Percentiles rank a stretch among this genome's conserved stretches.
Evolutionary conservation across 495 filamentous ascomycete species (phyloP).

Genomic region (Penicillium lagena): DNA sequence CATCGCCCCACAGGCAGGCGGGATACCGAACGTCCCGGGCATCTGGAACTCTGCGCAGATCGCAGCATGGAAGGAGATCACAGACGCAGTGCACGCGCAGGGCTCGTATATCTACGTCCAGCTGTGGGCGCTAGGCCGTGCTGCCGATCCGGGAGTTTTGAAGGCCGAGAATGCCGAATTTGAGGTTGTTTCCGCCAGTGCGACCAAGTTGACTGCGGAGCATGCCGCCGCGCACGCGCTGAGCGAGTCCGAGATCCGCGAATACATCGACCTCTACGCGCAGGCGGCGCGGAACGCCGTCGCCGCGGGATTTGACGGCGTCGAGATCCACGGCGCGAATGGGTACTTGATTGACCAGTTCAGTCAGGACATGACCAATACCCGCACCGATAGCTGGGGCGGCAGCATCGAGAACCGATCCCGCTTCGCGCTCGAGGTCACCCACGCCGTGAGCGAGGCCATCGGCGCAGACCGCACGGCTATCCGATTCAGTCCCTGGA

Average conservation of each 20-base stretch:
- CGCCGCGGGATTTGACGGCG: conserved; percentile 67
- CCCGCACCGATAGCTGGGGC: conserved; percentile 60
- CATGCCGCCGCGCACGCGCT: conserved; percentile 38
- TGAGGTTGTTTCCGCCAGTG: conserved; percentile 44
- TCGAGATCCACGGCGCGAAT: conserved; percentile 70
- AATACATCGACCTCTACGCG: conserved; percentile 50
- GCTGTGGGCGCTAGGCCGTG: conserved; percentile 63
- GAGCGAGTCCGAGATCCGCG: conserved; percentile 50
- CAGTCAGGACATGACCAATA: conserved; percentile 54
- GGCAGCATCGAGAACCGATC: conserved; percentile 67
- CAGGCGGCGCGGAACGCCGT: conserved; percentile 58
- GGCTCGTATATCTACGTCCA: conserved; percentile 59
- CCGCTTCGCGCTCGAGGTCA: conserved; percentile 59
- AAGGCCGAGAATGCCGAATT: conserved; percentile 19
- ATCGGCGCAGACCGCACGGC: conserved; percentile 57
- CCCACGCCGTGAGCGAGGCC: conserved; percentile 53
- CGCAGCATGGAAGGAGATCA: conserved; percentile 54
- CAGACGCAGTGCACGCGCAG: conserved; percentile 59
- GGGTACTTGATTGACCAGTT: conserved; percentile 77
- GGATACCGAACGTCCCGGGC: conserved; percentile 51
- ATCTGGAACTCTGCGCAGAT: conserved; percentile 59
- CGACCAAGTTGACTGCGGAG: conserved; percentile 30
- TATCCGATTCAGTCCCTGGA: conserved; percentile 61
- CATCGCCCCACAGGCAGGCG: conserved; percentile 49
- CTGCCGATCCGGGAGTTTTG: conserved; percentile 33